Evolutionary conservation across 2,329 filamentous ascomycete genomes (phyloP).

Genomic region (Alternaria alternata): DNA sequence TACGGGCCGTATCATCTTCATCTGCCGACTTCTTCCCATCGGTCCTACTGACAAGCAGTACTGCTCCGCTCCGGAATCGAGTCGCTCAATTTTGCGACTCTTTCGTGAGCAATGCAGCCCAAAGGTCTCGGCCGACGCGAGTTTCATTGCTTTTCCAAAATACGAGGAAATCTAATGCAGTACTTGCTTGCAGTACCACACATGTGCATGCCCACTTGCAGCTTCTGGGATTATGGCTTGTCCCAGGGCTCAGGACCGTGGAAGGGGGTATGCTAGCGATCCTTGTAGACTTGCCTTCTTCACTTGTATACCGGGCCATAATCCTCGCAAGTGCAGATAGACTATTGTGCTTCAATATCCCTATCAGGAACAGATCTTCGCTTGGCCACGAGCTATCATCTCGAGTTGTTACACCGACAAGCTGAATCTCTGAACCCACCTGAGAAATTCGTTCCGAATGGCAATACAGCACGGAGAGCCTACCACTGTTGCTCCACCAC

Average conservation of each 20-base stretch:
- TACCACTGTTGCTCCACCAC: not conserved
- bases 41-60: not conserved
- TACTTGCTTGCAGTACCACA: constrained; percentile 6
- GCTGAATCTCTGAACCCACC: not conserved
- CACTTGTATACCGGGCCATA: not conserved
- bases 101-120: not conserved
- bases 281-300: not conserved
- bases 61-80: not conserved
- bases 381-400: not conserved
- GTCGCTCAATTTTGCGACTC: not conserved
- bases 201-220: not conserved
- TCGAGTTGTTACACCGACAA: not conserved
- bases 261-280: not conserved
- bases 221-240: not conserved
- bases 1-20: constrained; percentile 8
- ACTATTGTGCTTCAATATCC: not conserved
- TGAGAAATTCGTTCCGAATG: not conserved
- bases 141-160: not conserved
- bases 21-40: not conserved
- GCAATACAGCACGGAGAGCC: not conserved
- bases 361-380: constrained; percentile 1
- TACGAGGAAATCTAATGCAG: not conserved
- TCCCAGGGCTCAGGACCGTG: not conserved
- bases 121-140: not conserved
- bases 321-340: not conserved